Base-by-base conservation (phyloP, 2,329 filamentous ascomycete species). In the Aspergillus caelatus region DNA sequence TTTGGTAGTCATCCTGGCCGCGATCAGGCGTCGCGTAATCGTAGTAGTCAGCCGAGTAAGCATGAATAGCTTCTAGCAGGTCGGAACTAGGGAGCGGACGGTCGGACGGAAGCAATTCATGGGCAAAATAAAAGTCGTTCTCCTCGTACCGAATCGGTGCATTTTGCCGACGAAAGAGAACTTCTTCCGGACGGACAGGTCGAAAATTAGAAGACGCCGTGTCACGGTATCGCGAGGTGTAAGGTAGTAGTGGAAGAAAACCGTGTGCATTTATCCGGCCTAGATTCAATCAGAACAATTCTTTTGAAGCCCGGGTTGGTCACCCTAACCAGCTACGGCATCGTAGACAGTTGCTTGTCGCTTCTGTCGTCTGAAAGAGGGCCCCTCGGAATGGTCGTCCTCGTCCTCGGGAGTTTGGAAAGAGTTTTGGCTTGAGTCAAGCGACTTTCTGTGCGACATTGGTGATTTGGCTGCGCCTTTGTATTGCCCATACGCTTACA, bases 1-100 rank as follows among this genome's bases (percentile, higher is more conserved):
- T 86, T 55, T 78, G 79, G 68, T 82, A 84, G 58, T 83, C 79
- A 39, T 74, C 68, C 52, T 70, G 71, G 3, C 78, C 79, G 8
- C 68, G 67, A 28, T 78, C 72, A 1, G 65, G 63, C 4, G 74
- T 75, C 4, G 74, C 72, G 41, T 74, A 72, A 34, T 72, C 76
- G 71, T 88, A 89, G 67, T 84, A 85, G 57, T 87, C 84, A 0
- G 86, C 83, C 3, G 83, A 74, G 71, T 89, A 88, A 1, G 81
- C 76, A 71, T 89, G 86, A 26, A 88, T 74, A 1, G 84, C 80
- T 67, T 84, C 85, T 19, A 89, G 75, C 16, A 89, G 72, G 57
- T 88, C 86, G 12, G 84, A 84, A 58, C 81, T 81, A 5, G 87
- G 87, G 8, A 89, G 78, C 23, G 72, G 70, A 46, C 70, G 62